Base-by-base conservation (phyloP, 495 filamentous ascomycete species). In the Talaromyces liani region DNA sequence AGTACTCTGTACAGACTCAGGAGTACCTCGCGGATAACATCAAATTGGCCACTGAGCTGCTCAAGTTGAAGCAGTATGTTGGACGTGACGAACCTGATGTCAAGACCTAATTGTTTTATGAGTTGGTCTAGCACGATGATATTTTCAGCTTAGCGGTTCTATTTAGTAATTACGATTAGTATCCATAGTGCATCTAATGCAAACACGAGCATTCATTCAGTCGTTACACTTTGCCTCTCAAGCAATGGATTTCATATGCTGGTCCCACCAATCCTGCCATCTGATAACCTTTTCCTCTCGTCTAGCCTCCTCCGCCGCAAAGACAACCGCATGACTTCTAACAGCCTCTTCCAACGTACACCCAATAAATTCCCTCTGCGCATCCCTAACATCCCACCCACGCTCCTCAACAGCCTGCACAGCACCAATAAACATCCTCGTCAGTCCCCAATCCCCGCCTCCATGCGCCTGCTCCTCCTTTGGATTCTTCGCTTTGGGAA, bases 21-120 rank as follows among this genome's bases (percentile, higher is more conserved):
- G 92, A 92, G n/a, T 98, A 96, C 80, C 82, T 98, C 64, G 86
- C 89, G 81, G 88, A 91, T 58, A 92, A 94, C 68, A 88, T 98
- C 65, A 81, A 87, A 66, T 80, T 96, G 68, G 91, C 93, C 2
- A 85, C 92, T 16, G 84, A 87, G 36, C 80, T 98, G 58, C 79
- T 98, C 71, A 89, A 89, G 79, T 89, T 98, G 77, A 86, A 97
- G 80, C 88, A 96, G 75, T 90, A 86, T 70, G 84, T 97, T 67
- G 92, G 91, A 65, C 85, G 93, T 54, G 91, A 90, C 66, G 89
- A 96, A 79, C 94, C 94, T 33, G 90, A 96, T 82, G 93, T 97
- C 45, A 93, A 91, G 85, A 97, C 93, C 55, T 97, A 87, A 14
- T 14, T 56, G 27, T 1, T 16, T 27, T 56, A 12, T 27, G 51